A percentile compares a stretch with the other conserved stretches of the same genome.
Evolutionary conservation across 2,329 filamentous ascomycete species (phyloP).

Genomic region (Phialophora macrospora): DNA sequence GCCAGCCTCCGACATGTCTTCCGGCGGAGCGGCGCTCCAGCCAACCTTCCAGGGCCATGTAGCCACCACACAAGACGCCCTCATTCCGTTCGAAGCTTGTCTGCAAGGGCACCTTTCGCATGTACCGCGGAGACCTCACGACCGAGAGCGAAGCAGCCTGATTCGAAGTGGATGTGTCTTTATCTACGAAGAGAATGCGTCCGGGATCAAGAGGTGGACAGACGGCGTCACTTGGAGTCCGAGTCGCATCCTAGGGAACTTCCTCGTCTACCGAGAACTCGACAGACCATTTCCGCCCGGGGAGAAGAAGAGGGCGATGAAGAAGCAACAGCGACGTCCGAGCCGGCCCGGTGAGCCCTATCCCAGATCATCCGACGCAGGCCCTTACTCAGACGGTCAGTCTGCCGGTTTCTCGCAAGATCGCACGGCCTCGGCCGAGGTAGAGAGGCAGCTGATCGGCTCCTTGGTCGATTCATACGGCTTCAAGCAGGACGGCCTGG

Average conservation of each 20-base stretch:
- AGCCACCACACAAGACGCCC: conserved; percentile 72
- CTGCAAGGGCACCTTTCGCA: conserved; percentile 72
- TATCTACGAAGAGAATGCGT: conserved; percentile 88
- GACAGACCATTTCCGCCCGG: conserved; percentile 77
- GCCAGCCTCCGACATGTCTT: conserved; percentile 34
- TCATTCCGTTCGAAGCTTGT: conserved; percentile 80
- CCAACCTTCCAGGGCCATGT: conserved; percentile 73
- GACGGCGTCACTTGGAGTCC: conserved; percentile 92
- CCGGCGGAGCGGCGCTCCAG: conserved; percentile 55
- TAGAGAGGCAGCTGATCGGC: conserved; percentile 70
- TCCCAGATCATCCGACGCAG: conserved; percentile 43
- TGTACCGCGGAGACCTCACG: conserved; percentile 82
- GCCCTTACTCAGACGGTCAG: conserved; percentile 47
- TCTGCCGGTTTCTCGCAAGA: conserved; percentile 46
- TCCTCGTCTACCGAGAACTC: conserved; percentile 82
- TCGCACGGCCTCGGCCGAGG: conserved; percentile 49
- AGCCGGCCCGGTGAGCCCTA: conserved; percentile 61
- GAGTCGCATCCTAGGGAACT: conserved; percentile 82
- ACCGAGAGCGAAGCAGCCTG: conserved; percentile 75
- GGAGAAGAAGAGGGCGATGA: conserved; percentile 83
- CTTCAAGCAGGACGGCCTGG: conserved; percentile 79
- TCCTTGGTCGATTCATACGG: conserved; percentile 88
- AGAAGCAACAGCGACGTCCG: conserved; percentile 63
- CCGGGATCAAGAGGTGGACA: conserved; percentile 92
- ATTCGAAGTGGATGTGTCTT: conserved; percentile 86